phyloP scores from a whole-genome alignment of 140 eudicot species.

The Ambrosia hybrid region DNA sequence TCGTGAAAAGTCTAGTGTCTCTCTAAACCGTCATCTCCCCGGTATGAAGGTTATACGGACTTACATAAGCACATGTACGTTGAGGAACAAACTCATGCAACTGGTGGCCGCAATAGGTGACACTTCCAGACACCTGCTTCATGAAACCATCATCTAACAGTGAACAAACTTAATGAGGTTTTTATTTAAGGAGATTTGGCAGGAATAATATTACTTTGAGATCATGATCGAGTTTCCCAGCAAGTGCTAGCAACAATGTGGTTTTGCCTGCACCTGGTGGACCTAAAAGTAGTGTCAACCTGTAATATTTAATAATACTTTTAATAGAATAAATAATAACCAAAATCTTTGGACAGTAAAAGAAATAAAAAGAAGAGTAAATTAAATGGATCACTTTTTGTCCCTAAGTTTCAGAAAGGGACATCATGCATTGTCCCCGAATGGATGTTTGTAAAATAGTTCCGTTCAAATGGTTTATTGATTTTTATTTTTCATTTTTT shows the following conservation, averaged over 20 bases:
- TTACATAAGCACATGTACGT: slow-evolving; percentile 37
- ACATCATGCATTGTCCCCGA: too few relatives aligned
- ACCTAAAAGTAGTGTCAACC: slow-evolving; percentile 66
- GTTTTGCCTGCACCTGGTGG: slow-evolving; percentile 81
- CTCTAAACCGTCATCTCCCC: slow-evolving; percentile 54
- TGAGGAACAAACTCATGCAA: slow-evolving; percentile 44
- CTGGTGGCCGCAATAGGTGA: slow-evolving; percentile 51
- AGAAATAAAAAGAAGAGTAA: too few relatives aligned
- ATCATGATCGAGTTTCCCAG: slow-evolving; percentile 41
- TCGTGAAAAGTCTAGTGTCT: slow-evolving; percentile 43
- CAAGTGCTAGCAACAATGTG: slow-evolving; percentile 50
- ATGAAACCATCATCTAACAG: background rate
- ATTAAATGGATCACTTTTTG: too few relatives aligned
- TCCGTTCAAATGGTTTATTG: too few relatives aligned
- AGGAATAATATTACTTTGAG: slow-evolving; percentile 31
- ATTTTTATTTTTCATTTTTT: too few relatives aligned
- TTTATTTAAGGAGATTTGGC: background rate
- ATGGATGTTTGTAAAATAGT: too few relatives aligned
- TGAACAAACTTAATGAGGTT: background rate
- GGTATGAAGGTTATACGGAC: slow-evolving; percentile 39
- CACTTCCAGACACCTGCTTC: slow-evolving; percentile 38
- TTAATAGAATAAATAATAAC: background rate
- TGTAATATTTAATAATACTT: slow-evolving; percentile 11
- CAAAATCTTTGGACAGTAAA: background rate
- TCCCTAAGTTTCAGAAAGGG: too few relatives aligned